Evolutionary conservation across 257 asterid species (phyloP).

Genomic region (Leonotis leonurus): DNA sequence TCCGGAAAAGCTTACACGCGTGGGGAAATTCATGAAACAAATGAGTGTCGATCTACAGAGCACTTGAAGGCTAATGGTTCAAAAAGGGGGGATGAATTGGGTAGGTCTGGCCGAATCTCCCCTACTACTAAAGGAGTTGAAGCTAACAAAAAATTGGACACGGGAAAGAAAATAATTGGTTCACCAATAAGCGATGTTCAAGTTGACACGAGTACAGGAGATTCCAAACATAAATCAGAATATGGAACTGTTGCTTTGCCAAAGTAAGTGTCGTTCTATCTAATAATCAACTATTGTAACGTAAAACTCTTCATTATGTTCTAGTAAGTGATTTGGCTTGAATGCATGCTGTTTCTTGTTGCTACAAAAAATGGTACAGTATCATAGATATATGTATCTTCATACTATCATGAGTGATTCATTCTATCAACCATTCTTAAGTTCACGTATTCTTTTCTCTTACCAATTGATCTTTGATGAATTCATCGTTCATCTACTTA

Average conservation of each 20-base stretch:
- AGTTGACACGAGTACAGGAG: slow-evolving; percentile 12
- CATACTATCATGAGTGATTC: not conserved
- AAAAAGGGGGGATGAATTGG: slow-evolving; percentile 7
- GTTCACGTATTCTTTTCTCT: not conserved
- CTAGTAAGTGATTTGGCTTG: not conserved
- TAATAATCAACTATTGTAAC: not conserved
- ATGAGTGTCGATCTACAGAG: slow-evolving; percentile 17
- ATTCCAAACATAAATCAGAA: slow-evolving; percentile 6
- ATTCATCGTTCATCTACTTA: not conserved
- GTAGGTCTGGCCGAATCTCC: slow-evolving; percentile 2
- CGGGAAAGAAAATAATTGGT: slow-evolving; percentile 4
- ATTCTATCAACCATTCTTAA: not conserved
- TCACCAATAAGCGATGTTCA: slow-evolving; percentile 13
- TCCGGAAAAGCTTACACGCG: slow-evolving; percentile 5
- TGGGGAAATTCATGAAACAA: slow-evolving; percentile 3
- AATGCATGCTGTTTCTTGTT: slow-evolving; percentile 7
- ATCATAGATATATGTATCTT: not conserved
- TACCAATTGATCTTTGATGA: not conserved
- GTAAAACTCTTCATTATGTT: not conserved
- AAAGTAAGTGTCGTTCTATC: slow-evolving; percentile 30
- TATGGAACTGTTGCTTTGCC: slow-evolving; percentile 23
- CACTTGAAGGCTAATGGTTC: slow-evolving; percentile 4
- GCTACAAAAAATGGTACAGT: not conserved
- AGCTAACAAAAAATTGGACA: slow-evolving; percentile 5
- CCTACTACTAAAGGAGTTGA: slow-evolving; percentile 17